A percentile compares a stretch with the other conserved stretches of the same genome.
Evolutionary conservation across 495 filamentous ascomycete genomes (phyloP).

Genomic region (Sphaerosporella brunnea): DNA sequence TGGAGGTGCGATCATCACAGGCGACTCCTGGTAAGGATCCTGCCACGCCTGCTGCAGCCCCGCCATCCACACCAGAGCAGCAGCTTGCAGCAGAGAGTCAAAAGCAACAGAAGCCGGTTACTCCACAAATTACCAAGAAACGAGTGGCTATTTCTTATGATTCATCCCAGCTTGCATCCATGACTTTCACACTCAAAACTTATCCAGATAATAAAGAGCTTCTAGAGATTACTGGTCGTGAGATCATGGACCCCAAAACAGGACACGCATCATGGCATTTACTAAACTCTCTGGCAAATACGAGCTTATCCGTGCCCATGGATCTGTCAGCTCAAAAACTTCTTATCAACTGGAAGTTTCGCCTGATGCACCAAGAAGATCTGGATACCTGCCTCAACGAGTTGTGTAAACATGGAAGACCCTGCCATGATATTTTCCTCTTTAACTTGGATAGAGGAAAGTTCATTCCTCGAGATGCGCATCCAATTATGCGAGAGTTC

Average conservation of each 20-base stretch:
- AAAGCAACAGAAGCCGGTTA: neutral
- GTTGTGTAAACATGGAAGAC: neutral
- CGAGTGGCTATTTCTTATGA: too few species aligned
- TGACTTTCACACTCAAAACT: neutral
- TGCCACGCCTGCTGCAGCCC: neutral
- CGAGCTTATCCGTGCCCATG: neutral
- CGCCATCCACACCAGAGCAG: too few species aligned
- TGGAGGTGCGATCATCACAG: neutral
- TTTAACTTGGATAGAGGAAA: neutral
- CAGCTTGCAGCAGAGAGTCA: too few species aligned
- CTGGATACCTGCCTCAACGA: neutral
- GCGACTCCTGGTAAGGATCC: neutral
- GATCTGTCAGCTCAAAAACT: neutral
- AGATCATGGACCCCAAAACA: neutral
- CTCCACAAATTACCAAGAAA: neutral
- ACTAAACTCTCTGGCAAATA: neutral
- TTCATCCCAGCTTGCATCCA: neutral
- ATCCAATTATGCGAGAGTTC: neutral
- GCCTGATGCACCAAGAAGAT: neutral
- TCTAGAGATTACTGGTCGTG: neutral
- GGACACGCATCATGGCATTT: neutral
- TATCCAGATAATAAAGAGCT: neutral
- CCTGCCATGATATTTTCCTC: neutral
- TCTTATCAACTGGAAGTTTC: conserved; percentile 1
- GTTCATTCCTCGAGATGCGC: neutral